Evolutionary conservation across 2,329 filamentous ascomycete species (phyloP).

Genomic region (Verticillium longisporum): DNA sequence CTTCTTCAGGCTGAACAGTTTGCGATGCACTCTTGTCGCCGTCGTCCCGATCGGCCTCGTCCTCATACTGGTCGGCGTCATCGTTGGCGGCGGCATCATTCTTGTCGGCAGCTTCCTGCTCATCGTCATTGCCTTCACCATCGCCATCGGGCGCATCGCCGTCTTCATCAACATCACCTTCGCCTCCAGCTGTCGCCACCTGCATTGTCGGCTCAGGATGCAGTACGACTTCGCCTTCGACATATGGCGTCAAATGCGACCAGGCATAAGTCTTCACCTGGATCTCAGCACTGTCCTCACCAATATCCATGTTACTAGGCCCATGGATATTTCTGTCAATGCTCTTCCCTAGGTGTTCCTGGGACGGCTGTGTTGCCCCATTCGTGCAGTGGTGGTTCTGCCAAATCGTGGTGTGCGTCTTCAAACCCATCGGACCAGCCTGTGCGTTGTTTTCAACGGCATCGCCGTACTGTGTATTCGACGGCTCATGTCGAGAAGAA

Average conservation of each 20-base stretch:
- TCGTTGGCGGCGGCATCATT: not conserved
- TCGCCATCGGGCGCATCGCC: not conserved
- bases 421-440: not conserved
- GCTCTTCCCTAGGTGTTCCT: not conserved
- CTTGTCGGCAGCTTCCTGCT: not conserved
- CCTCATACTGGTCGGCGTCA: conserved; percentile 5
- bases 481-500: not conserved
- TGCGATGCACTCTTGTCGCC: conserved; percentile 3
- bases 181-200: conserved; percentile 3
- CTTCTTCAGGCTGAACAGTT: conserved; percentile 17
- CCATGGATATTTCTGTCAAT: not conserved
- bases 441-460: not conserved
- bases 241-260: conserved; percentile 31
- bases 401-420: not conserved
- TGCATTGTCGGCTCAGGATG: conserved; percentile 25
- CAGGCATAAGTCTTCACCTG: conserved; percentile 18
- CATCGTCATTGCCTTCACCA: not conserved
- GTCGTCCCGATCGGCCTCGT: conserved; percentile 13
- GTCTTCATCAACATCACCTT: conserved; percentile 6
- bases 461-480: not conserved
- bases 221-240: conserved; percentile 28
- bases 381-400: not conserved
- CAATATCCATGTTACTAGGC: not conserved
- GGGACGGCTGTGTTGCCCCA: not conserved
- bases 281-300: not conserved